Evolutionary conservation across 768 basidiomycete species (phyloP).

Genomic region (Auriculariales sp.): DNA sequence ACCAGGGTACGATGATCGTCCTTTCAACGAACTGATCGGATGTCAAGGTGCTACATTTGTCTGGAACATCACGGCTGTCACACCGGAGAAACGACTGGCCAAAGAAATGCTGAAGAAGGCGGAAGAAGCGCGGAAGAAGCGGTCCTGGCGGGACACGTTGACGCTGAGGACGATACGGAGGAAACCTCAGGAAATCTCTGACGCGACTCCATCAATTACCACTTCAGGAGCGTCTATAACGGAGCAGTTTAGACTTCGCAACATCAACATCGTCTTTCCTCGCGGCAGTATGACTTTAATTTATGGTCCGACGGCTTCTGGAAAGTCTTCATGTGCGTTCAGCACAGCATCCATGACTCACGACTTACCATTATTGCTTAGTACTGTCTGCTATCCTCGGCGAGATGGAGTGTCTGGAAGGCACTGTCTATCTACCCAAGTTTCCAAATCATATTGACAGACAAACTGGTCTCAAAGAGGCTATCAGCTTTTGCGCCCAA

Average conservation of each 20-base stretch:
- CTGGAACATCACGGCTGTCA: not conserved
- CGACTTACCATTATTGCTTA: no score
- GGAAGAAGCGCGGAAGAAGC: not conserved
- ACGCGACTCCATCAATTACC: not conserved
- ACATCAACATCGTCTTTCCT: conserved; percentile 45
- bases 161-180: not conserved
- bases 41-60: not conserved
- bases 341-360: no score
- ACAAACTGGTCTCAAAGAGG: not conserved
- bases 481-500: not conserved
- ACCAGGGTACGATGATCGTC: not conserved
- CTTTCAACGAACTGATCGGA: not conserved
- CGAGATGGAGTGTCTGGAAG: not conserved
- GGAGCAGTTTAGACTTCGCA: conserved; percentile 35
- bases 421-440: not conserved
- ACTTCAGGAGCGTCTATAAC: conserved; percentile 11
- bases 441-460: not conserved
- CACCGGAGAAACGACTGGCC: not conserved
- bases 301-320: conserved; percentile 52
- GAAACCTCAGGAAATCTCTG: not conserved
- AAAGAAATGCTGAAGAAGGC: not conserved
- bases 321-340: conserved; percentile 23
- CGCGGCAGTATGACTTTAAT: conserved; percentile 41
- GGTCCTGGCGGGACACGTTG: not conserved
- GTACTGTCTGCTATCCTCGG: not conserved